Evolutionary conservation across 2,329 filamentous ascomycete species (phyloP).

Genomic region (Verticillium zaregamsianum): DNA sequence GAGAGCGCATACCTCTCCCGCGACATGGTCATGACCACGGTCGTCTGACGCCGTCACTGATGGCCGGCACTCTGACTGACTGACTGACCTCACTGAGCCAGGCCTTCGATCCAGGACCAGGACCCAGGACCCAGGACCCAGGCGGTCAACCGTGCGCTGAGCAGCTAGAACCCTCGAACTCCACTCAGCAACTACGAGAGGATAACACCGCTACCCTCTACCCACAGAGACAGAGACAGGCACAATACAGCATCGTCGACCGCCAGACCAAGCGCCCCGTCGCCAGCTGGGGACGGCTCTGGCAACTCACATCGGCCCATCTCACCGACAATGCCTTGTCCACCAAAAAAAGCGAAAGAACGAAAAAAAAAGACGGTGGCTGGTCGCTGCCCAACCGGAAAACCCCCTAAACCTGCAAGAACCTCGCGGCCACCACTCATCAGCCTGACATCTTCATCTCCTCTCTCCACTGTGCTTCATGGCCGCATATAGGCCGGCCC

Average conservation of each 20-base stretch:
- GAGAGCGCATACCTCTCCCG: not conserved
- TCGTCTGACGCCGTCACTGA: not conserved
- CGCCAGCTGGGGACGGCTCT: not conserved
- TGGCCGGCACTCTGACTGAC: not conserved
- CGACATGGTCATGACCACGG: not conserved
- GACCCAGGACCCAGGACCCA: not conserved
- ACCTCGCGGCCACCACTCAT: constrained; percentile 8
- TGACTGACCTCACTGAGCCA: not conserved
- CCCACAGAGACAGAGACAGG: not conserved
- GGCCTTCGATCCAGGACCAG: not conserved
- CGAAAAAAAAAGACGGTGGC: constrained; percentile 1
- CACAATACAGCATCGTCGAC: too few species aligned
- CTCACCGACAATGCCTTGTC: not conserved
- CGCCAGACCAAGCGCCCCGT: constrained; percentile 1
- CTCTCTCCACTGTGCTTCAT: constrained; percentile 19
- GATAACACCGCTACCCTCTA: not conserved
- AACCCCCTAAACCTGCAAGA: constrained; percentile 1
- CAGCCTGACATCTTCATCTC: constrained; percentile 6
- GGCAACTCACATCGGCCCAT: not conserved
- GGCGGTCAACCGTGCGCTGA: not conserved
- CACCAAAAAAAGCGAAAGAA: too few species aligned
- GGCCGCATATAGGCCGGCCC: constrained; percentile 19
- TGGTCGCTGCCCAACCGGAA: constrained; percentile 5
- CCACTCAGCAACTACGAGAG: too few species aligned
- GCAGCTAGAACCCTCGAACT: not conserved